Conservation (phyloP, 2,329 filamentous ascomycete species). For the Claviceps fusiformis region DNA sequence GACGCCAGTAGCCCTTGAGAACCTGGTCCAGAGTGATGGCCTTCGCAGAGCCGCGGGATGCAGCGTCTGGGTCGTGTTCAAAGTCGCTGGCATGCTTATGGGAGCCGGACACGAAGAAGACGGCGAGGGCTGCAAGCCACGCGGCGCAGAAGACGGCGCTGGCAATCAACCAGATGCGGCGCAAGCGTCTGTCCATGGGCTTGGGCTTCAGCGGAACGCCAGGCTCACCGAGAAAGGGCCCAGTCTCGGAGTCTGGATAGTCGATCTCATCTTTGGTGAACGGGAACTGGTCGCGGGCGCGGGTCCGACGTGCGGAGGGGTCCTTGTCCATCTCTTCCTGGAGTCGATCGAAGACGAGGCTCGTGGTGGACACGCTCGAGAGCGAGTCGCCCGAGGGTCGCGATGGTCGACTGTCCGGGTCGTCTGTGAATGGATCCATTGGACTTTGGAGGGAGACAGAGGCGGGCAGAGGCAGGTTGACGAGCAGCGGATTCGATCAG, state of each 20-base stretch:
- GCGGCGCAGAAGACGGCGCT: slow-evolving; percentile 46
- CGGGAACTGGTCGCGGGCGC: slow-evolving; percentile 12
- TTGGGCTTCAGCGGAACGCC: slow-evolving; percentile 26
- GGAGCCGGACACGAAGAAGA: slow-evolving; percentile 51
- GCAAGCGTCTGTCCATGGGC: slow-evolving; percentile 52
- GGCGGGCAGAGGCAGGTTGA: no score
- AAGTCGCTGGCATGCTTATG: slow-evolving; percentile 50
- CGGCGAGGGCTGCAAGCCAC: slow-evolving; percentile 54
- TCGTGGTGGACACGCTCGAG: slow-evolving; percentile 73
- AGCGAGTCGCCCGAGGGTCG: slow-evolving; percentile 41
- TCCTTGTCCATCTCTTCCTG: slow-evolving; percentile 37
- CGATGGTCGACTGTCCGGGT: slow-evolving; percentile 8
- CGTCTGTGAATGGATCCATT: slow-evolving; percentile 8
- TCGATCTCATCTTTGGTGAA: slow-evolving; percentile 19
- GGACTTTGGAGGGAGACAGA: not conserved
- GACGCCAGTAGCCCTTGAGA: slow-evolving; percentile 48
- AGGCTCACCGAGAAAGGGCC: slow-evolving; percentile 34
- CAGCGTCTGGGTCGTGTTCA: slow-evolving; percentile 56
- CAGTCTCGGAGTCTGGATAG: slow-evolving; percentile 32
- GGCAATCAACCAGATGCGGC: slow-evolving; percentile 48
- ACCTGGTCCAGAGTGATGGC: slow-evolving; percentile 62
- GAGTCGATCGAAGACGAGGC: slow-evolving; percentile 67
- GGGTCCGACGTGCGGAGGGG: slow-evolving; percentile 8
- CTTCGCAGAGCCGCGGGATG: slow-evolving; percentile 51
- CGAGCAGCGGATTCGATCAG: not conserved